Conservation (phyloP, 306 rosid genomes). For the Lablab purpureus region DNA sequence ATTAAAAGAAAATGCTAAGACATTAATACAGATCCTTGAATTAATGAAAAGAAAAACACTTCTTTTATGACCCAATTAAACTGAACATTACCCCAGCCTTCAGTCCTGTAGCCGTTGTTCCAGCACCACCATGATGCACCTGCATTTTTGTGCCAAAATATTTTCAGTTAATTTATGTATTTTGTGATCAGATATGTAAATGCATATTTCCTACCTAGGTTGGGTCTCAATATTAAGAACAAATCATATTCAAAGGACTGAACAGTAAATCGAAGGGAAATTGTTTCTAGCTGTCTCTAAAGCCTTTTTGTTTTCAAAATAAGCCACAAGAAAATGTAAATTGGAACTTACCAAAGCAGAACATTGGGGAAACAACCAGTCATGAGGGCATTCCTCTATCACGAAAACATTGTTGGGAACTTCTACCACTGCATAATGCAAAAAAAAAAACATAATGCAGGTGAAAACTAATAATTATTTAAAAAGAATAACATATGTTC, state of each 20-base stretch:
- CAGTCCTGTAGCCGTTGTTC: constrained; percentile 89
- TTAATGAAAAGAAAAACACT: background rate
- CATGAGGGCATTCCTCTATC: constrained; percentile 89
- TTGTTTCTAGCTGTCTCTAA: background rate
- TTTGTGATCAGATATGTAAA: background rate
- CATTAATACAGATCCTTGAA: background rate
- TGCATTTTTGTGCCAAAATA: constrained; percentile 53
- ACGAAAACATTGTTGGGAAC: constrained; percentile 71
- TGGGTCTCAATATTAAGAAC: background rate
- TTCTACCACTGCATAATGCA: constrained; percentile 64
- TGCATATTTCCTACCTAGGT: background rate
- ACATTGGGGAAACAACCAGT: constrained; percentile 93
- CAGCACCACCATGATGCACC: constrained; percentile 99
- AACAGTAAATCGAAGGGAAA: background rate
- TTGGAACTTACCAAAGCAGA: constrained; percentile 80
- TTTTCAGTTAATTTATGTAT: constrained; percentile 2
- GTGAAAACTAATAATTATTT: constrained; percentile 17
- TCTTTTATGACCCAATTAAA: background rate
- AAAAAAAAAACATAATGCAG: constrained; percentile 32
- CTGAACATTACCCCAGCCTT: constrained; percentile 77
- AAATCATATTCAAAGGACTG: background rate
- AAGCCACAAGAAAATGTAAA: constrained; percentile 13
- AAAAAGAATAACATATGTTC: constrained; percentile 1
- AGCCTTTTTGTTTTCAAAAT: background rate
- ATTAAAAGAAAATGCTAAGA: constrained; percentile 15